phyloP scores from a whole-genome alignment of 805 yeast genomes.

The Pichia rugopelliculosa region DNA sequence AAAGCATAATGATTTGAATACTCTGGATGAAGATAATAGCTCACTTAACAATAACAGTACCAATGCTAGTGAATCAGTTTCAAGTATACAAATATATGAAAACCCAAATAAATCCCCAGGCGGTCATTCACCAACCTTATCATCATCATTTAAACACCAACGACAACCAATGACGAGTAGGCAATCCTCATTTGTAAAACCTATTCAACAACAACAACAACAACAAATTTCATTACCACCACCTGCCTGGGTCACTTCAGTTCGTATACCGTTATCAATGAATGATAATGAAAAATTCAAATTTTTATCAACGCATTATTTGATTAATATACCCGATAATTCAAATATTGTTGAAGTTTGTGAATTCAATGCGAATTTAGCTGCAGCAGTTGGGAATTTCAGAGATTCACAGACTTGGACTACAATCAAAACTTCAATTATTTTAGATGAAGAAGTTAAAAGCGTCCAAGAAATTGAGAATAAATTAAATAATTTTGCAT shows the following conservation, averaged over 20 bases:
- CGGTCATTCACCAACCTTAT: conserved; percentile 4
- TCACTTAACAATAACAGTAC: not conserved
- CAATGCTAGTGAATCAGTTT: not conserved
- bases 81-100: conserved; percentile 7
- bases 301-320: conserved; percentile 42
- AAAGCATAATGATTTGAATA: conserved; percentile 9
- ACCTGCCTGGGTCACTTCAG: conserved; percentile 33
- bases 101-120: not conserved
- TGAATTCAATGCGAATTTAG: conserved; percentile 48
- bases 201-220: conserved; percentile 2
- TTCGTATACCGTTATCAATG: conserved; percentile 35
- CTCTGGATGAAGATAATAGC: conserved; percentile 1
- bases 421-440: conserved; percentile 43
- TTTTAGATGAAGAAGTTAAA: conserved; percentile 22
- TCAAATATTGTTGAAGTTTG: conserved; percentile 48
- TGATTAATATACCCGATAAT: conserved; percentile 40
- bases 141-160: conserved; percentile 8
- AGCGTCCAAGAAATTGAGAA: conserved; percentile 11
- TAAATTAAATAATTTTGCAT: conserved; percentile 7
- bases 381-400: conserved; percentile 40
- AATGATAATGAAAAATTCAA: conserved; percentile 40
- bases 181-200: conserved; percentile 14
- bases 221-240: not conserved
- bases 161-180: conserved; percentile 16
- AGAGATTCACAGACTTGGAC: conserved; percentile 62